Percentiles rank a stretch among this genome's conserved stretches.
Evolutionary conservation across 768 basidiomycete species (phyloP).

Genomic region (Phlebiopsis flavidoalba): DNA sequence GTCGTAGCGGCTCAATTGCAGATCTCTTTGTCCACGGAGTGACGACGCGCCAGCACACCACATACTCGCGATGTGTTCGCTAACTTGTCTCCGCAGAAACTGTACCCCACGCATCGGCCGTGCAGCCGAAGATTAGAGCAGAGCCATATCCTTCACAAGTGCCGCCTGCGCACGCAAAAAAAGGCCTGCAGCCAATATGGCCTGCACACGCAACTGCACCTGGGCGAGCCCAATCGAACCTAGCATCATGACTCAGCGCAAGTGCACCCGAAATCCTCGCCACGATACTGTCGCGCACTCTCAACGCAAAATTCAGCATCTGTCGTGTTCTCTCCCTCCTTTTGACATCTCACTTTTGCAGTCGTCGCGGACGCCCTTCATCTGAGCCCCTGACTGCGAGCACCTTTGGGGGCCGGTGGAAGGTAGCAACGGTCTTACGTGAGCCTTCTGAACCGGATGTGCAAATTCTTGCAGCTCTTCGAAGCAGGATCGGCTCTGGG

Average conservation of each 20-base stretch:
- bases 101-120: not conserved
- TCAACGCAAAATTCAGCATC: conserved; percentile 14
- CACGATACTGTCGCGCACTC: conserved; percentile 5
- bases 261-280: conserved; percentile 16
- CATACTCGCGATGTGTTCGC: conserved; percentile 2
- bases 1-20: not conserved
- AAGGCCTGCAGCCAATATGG: conserved; percentile 4
- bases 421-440: conserved; percentile 1
- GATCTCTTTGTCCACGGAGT: not conserved
- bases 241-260: conserved; percentile 12
- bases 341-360: conserved; percentile 10
- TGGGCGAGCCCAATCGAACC: conserved; percentile 14
- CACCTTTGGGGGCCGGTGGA: not conserved
- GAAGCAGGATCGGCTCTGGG: conserved; percentile 78
- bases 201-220: conserved; percentile 11
- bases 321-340: conserved; percentile 15
- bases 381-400: not conserved
- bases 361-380: conserved; percentile 5
- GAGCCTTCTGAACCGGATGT: conserved; percentile 42
- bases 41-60: not conserved
- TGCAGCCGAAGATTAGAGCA: not conserved
- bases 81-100: conserved; percentile 6
- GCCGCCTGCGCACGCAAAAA: not conserved
- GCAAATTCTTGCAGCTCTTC: conserved; percentile 81
- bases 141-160: not conserved